Base-by-base conservation (phyloP, 768 basidiomycete genomes). In the Amanita inopinata region DNA sequence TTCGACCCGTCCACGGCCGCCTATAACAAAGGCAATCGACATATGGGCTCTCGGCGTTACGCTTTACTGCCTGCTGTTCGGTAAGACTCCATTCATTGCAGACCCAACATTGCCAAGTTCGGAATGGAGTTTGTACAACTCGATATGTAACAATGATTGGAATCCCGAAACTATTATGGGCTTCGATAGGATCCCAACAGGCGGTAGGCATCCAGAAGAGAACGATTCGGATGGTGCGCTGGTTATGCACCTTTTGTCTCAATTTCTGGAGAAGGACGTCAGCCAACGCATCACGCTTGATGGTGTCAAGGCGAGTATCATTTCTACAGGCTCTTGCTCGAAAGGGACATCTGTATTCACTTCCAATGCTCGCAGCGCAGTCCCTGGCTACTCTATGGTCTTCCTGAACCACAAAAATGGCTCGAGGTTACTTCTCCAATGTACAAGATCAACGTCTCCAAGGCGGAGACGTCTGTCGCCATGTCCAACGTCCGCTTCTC, bases 1-100 rank as follows among this genome's bases (percentile, higher is more conserved):
- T 3, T 54, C 52, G 38, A 57, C 48, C 40, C 65, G 53, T 45
- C 56, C 45, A 39, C 63, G 65, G 17, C 77, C 71, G 4, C 71
- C 74, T 2, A 83, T 96, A 39, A 90, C 90, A 30, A 90, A 92
- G 58, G 81, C 90, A 3, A 94, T 98, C 56, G 96, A 99, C 55
- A 77, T 99, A 24, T 99, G 96, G 96, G 94, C 96, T 0, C 73
- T 99, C 2, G 96, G 96, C 17, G 85, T 97, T 22, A 99, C 96
- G 2, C 68, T 97, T 3, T 98, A 90, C 62, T 94, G 92, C 56
- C 74, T 98, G 34, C 72, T 98, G 1, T 97, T 94, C 50, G 96
- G 91, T 7, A 67, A 65, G 43, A 76, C 83, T 1, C 94, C 94
- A 1, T 98, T 92, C 61, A 46, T 55, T 15, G 51, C 63, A 2